A percentile compares a stretch with the other conserved stretches of the same genome.
These are phyloP conservation scores for Phytomonas serpens DNA, from an alignment of 208 protist species.

Conservation along the genomic window DNA sequence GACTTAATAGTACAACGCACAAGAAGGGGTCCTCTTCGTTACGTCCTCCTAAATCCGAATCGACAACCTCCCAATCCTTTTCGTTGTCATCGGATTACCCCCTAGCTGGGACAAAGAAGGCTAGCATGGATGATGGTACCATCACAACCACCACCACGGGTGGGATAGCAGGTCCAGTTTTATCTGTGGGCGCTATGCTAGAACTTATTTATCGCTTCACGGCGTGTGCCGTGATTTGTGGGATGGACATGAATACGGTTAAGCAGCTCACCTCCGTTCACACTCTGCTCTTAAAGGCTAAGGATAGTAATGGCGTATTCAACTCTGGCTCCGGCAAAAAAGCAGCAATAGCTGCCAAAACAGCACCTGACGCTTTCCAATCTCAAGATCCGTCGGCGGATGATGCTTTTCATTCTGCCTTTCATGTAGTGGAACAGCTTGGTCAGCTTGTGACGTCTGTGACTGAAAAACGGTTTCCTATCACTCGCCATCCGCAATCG, in stretches of 20 bases:
- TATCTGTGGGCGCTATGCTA: neutral
- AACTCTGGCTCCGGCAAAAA: neutral
- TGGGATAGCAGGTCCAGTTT: neutral
- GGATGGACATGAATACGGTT: constrained; percentile 28
- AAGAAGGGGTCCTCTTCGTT: neutral
- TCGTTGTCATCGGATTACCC: neutral
- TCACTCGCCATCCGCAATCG: constrained; percentile 28
- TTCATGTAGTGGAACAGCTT: constrained; percentile 38
- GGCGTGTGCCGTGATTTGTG: constrained; percentile 20
- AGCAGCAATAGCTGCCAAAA: neutral
- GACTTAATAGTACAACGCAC: neutral
- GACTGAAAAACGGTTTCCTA: constrained; percentile 20
- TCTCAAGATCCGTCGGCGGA: neutral
- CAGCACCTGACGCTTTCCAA: neutral
- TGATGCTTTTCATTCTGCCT: constrained; percentile 10
- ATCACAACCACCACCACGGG: neutral
- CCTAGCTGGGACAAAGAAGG: neutral
- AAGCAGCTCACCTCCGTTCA: constrained; percentile 59
- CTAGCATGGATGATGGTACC: neutral
- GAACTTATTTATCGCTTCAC: constrained; percentile 10
- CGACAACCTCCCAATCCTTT: neutral
- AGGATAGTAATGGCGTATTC: neutral
- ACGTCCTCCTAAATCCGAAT: neutral
- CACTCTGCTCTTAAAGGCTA: constrained; percentile 27
- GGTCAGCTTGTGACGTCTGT: constrained; percentile 35